A percentile compares a stretch with the other conserved stretches of the same genome.
These are phyloP conservation scores for Soucietia sequanensis DNA, from an alignment of 805 yeast species.

Conservation along the genomic window DNA sequence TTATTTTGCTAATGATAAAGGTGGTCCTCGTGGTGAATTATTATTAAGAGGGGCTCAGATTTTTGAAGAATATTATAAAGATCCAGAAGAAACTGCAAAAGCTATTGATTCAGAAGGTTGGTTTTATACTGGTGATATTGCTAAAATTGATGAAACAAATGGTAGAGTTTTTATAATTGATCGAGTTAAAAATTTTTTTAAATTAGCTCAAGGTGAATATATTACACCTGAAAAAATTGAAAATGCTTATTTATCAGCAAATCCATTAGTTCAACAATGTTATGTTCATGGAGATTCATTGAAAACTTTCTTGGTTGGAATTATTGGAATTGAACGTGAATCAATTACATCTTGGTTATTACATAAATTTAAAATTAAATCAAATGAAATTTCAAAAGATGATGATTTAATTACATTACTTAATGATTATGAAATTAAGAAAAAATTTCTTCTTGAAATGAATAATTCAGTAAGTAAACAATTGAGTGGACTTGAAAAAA, in stretches of 20 bases:
- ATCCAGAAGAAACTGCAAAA: conserved; percentile 46
- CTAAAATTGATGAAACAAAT: conserved; percentile 41
- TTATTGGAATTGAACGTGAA: conserved; percentile 45
- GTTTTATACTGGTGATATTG: conserved; percentile 66
- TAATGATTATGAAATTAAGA: conserved; percentile 21
- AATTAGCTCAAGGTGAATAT: conserved; percentile 53
- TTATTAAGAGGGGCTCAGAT: conserved; percentile 57
- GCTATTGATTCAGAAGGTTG: conserved; percentile 49
- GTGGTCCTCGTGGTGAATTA: conserved; percentile 50
- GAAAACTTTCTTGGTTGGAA: conserved; percentile 55
- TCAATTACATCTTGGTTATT: conserved; percentile 15
- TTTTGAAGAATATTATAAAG: conserved; percentile 50
- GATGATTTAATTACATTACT: conserved; percentile 20
- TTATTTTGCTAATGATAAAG: conserved; percentile 33
- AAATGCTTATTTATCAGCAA: conserved; percentile 54
- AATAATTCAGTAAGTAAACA: conserved; percentile 19
- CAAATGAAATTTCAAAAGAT: conserved; percentile 3
- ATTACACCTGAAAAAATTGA: conserved; percentile 77
- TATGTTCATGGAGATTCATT: conserved; percentile 66
- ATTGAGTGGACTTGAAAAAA: conserved; percentile 37
- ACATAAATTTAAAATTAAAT: conserved; percentile 11
- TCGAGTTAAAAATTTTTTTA: conserved; percentile 78
- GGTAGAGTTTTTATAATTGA: conserved; percentile 66
- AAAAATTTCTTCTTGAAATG: conserved; percentile 18
- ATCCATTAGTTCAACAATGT: conserved; percentile 50